Base-by-base conservation (phyloP, 2,329 filamentous ascomycete species). In the Didymella arachidicola region DNA sequence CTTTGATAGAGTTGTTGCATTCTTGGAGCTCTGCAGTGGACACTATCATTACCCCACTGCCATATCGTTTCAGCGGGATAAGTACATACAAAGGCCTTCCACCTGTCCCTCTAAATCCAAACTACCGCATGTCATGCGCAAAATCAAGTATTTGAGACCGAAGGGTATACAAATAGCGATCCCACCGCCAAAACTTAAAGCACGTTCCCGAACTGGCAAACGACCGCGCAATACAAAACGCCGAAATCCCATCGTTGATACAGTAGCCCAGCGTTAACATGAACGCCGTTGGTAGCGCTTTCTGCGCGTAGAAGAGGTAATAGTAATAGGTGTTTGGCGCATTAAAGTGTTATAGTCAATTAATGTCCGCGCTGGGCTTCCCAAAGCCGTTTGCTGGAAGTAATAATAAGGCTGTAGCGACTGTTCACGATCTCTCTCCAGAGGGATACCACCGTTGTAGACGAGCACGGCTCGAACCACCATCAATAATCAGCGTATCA, bases 101-200 rank as follows among this genome's bases (percentile, higher is more conserved):
- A 14, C 7, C 39, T 25, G 39, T 36, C 19, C 16, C 7, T 39
- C 49, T 27, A 53, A n/a, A 46, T 59, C 32, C 56, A 53, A 34
- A 49, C 49, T 48, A 56, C 48, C 52, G 32, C 34, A 53, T 46
- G 54, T 54, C 50, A 55, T 59, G 52, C 59, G 63, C 58, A 57
- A 64, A 62, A 59, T 48, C 42, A 55, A 38, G 39, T 47, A 57
- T 62, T 44, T 68, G 57, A 71, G 67, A 63, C 59, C 64, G 60
- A 68, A 67, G 72, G 74, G 73, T 76, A 75, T 76, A 75, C 70
- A 75, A 71, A 63, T 63, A 63, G 54, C 46, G 62, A 56, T 56
- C 67, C 63, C 64, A 64, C 58, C 60, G 47, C 53, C 68, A 65
- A 54, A 62, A 12, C 16, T 55, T 42, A 44, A 49, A 59, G n/a